phyloP scores from a whole-genome alignment of 257 asterid species.

The Cruciata laevipes region DNA sequence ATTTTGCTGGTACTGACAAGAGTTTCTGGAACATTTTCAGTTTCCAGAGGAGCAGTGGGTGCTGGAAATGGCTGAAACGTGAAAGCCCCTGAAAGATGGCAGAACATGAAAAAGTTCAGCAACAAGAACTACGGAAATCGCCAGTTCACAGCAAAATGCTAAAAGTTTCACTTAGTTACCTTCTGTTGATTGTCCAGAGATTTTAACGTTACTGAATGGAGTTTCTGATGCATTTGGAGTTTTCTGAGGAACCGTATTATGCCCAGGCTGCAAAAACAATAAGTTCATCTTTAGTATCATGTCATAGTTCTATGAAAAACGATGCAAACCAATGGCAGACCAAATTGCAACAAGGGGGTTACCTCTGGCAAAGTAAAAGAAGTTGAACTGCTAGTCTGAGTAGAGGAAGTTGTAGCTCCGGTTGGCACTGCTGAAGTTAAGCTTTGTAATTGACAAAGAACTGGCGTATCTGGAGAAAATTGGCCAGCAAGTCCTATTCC shows the following conservation, averaged over 20 bases:
- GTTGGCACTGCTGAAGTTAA: conserved; percentile 1
- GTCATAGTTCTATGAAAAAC: not conserved
- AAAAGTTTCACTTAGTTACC: conserved; percentile 2
- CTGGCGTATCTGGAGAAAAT: not conserved
- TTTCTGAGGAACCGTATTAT: not conserved
- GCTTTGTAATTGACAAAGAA: not conserved
- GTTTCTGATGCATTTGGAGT: not conserved
- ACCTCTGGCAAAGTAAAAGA: not conserved
- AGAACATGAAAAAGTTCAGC: not conserved
- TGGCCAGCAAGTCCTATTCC: conserved; percentile 2
- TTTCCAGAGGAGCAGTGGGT: no score
- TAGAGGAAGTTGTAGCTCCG: not conserved
- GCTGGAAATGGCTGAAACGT: no score
- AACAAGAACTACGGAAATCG: not conserved
- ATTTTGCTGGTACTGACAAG: not conserved
- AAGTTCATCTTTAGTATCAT: not conserved
- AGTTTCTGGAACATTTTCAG: no score
- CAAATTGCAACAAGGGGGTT: not conserved
- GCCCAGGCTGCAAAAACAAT: conserved; percentile 10
- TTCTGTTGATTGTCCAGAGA: conserved; percentile 4
- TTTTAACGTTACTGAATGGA: not conserved
- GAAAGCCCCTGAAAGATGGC: not conserved
- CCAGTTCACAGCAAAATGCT: not conserved
- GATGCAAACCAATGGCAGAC: not conserved
- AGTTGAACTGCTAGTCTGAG: not conserved